These are phyloP conservation scores for Kernera saxatilis DNA, from an alignment of 345 rosid genomes.

Conservation along the genomic window DNA sequence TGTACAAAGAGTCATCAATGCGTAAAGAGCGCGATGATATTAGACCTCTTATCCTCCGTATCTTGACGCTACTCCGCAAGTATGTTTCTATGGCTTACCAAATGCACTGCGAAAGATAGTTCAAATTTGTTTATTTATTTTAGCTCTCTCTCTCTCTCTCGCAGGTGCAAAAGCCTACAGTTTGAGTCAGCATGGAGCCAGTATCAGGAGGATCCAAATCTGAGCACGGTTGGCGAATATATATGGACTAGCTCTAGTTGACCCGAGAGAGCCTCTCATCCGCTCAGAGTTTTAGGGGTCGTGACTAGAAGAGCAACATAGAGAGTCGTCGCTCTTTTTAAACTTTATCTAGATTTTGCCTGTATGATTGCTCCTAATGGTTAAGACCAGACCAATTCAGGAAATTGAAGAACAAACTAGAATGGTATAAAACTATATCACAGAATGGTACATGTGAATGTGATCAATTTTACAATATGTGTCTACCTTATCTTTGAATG, in stretches of 20 bases:
- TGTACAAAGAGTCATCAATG: conserved; percentile 67
- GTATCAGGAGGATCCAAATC: conserved; percentile 58
- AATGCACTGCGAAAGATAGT: not conserved
- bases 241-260: conserved; percentile 5
- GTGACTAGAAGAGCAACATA: not conserved
- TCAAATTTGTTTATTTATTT: not conserved
- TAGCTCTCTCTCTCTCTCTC: not conserved
- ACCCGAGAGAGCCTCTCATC: not conserved
- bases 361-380: not conserved
- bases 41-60: conserved; percentile 43
- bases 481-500: not conserved
- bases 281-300: not conserved
- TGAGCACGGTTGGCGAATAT: conserved; percentile 26
- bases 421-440: not conserved
- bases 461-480: not conserved
- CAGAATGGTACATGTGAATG: not conserved
- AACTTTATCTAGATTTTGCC: not conserved
- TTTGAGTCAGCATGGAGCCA: conserved; percentile 64
- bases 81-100: conserved; percentile 33
- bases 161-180: conserved; percentile 63
- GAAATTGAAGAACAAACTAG: not conserved
- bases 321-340: not conserved
- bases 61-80: conserved; percentile 63
- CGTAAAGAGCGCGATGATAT: conserved; percentile 62
- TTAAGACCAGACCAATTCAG: not conserved